Evolutionary conservation across 345 rosid genomes (phyloP).

Genomic region (Gossypium longicalyx): DNA sequence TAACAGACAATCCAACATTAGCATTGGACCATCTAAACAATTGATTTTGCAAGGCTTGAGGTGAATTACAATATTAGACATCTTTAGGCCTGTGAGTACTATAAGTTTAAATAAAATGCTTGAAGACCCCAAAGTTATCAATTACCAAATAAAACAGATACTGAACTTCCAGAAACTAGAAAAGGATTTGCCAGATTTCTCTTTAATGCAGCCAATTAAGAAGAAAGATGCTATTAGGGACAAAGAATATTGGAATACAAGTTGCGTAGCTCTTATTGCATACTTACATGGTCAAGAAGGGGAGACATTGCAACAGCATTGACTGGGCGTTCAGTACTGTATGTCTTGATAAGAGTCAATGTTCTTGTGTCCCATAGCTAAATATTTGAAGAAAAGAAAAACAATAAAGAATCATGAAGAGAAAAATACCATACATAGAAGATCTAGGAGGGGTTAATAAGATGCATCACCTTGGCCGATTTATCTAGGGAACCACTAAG

Average conservation of each 20-base stretch:
- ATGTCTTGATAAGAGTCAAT: conserved; percentile 82
- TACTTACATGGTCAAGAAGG: conserved; percentile 80
- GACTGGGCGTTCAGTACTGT: conserved; percentile 82
- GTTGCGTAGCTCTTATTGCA: not conserved
- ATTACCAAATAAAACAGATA: not conserved
- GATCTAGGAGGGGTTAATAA: not conserved
- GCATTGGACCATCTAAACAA: not conserved
- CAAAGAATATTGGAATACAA: not conserved
- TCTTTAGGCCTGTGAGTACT: not conserved
- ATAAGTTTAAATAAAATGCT: not conserved
- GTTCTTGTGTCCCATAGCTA: conserved; percentile 93
- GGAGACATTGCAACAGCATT: conserved; percentile 99
- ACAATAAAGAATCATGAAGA: not conserved
- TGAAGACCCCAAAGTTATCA: not conserved
- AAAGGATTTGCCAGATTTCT: not conserved
- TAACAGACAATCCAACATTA: not conserved
- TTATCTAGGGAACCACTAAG: conserved; percentile 88
- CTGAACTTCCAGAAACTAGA: not conserved
- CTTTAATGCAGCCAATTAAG: not conserved
- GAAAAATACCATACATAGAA: not conserved
- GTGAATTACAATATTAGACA: not conserved
- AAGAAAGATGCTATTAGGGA: not conserved
- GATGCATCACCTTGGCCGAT: conserved; percentile 72
- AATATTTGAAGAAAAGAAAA: conserved; percentile 5
- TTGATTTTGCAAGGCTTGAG: not conserved